phyloP scores from a whole-genome alignment of 768 basidiomycete genomes.

The Mycena indigotica region DNA sequence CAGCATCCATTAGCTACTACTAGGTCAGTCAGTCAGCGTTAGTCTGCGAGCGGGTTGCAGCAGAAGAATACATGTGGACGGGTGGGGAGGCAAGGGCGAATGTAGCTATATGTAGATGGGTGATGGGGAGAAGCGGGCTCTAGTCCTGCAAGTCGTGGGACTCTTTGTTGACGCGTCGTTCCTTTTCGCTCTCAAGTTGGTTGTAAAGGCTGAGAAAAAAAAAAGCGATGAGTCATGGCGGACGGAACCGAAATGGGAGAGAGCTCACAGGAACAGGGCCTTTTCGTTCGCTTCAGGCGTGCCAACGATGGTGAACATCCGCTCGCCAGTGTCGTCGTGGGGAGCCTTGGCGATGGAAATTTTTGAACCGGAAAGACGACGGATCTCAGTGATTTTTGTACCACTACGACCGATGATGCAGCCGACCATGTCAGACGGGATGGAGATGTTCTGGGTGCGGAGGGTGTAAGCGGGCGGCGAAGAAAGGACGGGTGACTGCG shows the following conservation, averaged over 20 bases:
- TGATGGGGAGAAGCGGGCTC: constrained; percentile 22
- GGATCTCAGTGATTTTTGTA: constrained; percentile 98
- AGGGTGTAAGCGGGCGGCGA: constrained; percentile 77
- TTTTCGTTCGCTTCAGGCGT: constrained; percentile 97
- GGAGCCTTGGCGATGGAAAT: constrained; percentile 99
- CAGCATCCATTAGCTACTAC: constrained; percentile 25
- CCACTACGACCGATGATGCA: constrained; percentile 96
- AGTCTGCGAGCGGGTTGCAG: constrained; percentile 6
- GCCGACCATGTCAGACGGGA: constrained; percentile 99
- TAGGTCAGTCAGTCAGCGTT: constrained; percentile 18
- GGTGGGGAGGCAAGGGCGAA: constrained; percentile 11
- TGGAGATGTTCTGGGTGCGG: constrained; percentile 98
- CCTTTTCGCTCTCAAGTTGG: constrained; percentile 95
- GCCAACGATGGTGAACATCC: constrained; percentile 99
- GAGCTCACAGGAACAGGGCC: constrained; percentile 74
- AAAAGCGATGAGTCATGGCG: no score
- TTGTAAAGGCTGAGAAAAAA: constrained; percentile 74
- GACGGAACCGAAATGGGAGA: no score
- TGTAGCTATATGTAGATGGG: constrained; percentile 18
- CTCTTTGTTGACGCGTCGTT: constrained; percentile 86
- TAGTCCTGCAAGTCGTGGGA: constrained; percentile 71
- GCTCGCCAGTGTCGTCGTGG: constrained; percentile 98
- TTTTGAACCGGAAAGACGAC: constrained; percentile 94
- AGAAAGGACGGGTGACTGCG: constrained; percentile 52
- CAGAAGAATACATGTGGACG: constrained; percentile 14